These are phyloP conservation scores for Xylariaceae sp. DNA, from an alignment of 2,329 filamentous ascomycete genomes.

Conservation along the genomic window DNA sequence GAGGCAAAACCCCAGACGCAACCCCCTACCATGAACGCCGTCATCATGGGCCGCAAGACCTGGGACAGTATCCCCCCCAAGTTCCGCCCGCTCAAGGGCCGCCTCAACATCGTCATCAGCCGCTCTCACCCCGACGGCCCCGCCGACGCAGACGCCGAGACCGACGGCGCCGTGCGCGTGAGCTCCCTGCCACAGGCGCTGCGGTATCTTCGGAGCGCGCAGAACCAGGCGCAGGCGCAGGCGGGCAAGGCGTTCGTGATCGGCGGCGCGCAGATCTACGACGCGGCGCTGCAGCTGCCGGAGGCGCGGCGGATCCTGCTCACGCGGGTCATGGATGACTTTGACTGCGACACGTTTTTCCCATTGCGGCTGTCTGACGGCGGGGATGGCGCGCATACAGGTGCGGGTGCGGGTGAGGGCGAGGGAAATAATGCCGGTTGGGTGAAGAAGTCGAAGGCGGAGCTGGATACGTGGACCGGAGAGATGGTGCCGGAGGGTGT, in stretches of 20 bases:
- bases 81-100: constrained; percentile 74
- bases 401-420: constrained; percentile 4
- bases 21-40: constrained; percentile 55
- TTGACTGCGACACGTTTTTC: constrained; percentile 74
- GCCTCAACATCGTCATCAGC: constrained; percentile 80
- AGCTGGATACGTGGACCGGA: constrained; percentile 61
- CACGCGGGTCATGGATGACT: constrained; percentile 64
- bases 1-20: constrained; percentile 22
- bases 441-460: constrained; percentile 46
- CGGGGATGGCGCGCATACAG: constrained; percentile 11
- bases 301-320: constrained; percentile 62
- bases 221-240: constrained; percentile 25
- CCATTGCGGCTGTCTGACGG: constrained; percentile 49
- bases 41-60: constrained; percentile 97
- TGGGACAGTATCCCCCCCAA: constrained; percentile 82
- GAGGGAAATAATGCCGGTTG: constrained; percentile 45
- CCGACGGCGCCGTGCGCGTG: constrained; percentile 43
- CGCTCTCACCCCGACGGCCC: constrained; percentile 36
- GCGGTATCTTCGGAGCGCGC: constrained; percentile 33
- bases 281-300: constrained; percentile 56
- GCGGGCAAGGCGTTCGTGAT: constrained; percentile 75
- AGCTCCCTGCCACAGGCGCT: constrained; percentile 57
- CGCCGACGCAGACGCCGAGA: constrained; percentile 33
- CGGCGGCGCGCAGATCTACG: constrained; percentile 84
- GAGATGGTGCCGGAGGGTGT: constrained; percentile 54